Percentiles rank a stretch among this genome's conserved stretches.
phyloP scores from a whole-genome alignment of 495 filamentous ascomycete species.

The Penicillium taxi region DNA sequence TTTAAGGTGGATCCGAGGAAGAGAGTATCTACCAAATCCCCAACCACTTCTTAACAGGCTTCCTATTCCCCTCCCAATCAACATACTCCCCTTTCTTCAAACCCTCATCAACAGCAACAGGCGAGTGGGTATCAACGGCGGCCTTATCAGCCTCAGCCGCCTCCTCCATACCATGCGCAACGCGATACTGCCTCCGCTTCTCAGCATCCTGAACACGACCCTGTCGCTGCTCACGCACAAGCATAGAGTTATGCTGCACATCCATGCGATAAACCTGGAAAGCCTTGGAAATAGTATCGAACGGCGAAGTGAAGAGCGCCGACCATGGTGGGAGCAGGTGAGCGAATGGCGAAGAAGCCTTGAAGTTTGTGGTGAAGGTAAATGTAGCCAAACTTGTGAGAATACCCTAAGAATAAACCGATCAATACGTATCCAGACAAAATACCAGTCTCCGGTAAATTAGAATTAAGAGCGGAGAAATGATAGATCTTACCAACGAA shows the following conservation, averaged over 20 bases:
- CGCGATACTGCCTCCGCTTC: slow-evolving; percentile 70
- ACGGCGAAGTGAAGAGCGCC: slow-evolving; percentile 53
- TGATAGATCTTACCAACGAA: slow-evolving; percentile 53
- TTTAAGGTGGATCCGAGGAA: neutral
- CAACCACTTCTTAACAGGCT: slow-evolving; percentile 53
- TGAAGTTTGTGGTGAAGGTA: slow-evolving; percentile 64
- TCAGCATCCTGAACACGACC: slow-evolving; percentile 65
- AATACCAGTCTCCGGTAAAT: too few relatives aligned
- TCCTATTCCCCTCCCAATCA: slow-evolving; percentile 41
- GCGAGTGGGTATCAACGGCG: slow-evolving; percentile 11
- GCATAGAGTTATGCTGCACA: slow-evolving; percentile 51
- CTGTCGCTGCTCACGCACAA: slow-evolving; percentile 57
- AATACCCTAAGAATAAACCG: slow-evolving; percentile 48
- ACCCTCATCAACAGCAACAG: slow-evolving; percentile 20
- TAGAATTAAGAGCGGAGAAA: neutral
- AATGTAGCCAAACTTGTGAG: slow-evolving; percentile 58
- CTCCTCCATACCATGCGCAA: slow-evolving; percentile 71
- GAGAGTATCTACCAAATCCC: slow-evolving; percentile 51
- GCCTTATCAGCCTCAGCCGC: slow-evolving; percentile 11
- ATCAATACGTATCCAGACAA: too few relatives aligned
- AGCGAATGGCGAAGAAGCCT: slow-evolving; percentile 57
- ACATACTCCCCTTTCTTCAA: slow-evolving; percentile 22
- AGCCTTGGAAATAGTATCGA: slow-evolving; percentile 48
- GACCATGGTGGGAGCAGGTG: slow-evolving; percentile 60
- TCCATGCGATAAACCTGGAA: slow-evolving; percentile 64